These are phyloP conservation scores for Lycium ferocissimum DNA, from an alignment of 257 asterid species.

Conservation along the genomic window DNA sequence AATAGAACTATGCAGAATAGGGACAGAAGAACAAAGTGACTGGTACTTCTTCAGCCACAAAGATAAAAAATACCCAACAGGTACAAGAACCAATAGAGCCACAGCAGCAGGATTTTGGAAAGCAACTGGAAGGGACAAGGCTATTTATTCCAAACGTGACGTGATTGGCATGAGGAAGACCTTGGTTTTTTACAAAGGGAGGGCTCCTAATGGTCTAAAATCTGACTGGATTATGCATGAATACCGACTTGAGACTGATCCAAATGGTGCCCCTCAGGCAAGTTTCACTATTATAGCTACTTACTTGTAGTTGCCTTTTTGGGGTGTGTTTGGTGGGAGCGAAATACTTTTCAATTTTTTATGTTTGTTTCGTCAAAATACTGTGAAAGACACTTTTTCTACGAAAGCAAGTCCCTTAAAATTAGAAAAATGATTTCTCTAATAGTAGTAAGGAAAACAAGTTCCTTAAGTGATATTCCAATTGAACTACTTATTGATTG, in stretches of 20 bases:
- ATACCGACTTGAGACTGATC: constrained; percentile 82
- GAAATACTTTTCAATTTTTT: too few relatives aligned
- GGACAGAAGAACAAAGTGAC: constrained; percentile 79
- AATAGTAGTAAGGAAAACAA: too few relatives aligned
- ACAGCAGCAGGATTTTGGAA: constrained; percentile 96
- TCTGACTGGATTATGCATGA: constrained; percentile 98
- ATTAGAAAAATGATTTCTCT: too few relatives aligned
- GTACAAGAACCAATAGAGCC: constrained; percentile 90
- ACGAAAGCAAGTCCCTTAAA: too few relatives aligned
- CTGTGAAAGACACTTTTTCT: too few relatives aligned
- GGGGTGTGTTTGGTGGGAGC: too few relatives aligned
- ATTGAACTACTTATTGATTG: not conserved
- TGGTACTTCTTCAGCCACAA: constrained; percentile 98
- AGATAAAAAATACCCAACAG: constrained; percentile 92
- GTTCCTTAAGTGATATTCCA: too few relatives aligned
- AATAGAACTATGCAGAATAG: constrained; percentile 84
- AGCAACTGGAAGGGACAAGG: constrained; percentile 94
- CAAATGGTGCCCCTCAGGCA: constrained; percentile 83
- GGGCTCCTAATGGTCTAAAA: constrained; percentile 95
- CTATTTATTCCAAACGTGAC: constrained; percentile 78
- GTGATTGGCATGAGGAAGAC: constrained; percentile 93
- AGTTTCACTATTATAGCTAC: not conserved
- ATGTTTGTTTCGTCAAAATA: too few relatives aligned
- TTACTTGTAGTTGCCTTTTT: too few relatives aligned
- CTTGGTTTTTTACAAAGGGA: constrained; percentile 79